These are phyloP conservation scores for Cryphonectria nitschkei DNA, from an alignment of 2,329 filamentous ascomycete genomes.

Conservation along the genomic window DNA sequence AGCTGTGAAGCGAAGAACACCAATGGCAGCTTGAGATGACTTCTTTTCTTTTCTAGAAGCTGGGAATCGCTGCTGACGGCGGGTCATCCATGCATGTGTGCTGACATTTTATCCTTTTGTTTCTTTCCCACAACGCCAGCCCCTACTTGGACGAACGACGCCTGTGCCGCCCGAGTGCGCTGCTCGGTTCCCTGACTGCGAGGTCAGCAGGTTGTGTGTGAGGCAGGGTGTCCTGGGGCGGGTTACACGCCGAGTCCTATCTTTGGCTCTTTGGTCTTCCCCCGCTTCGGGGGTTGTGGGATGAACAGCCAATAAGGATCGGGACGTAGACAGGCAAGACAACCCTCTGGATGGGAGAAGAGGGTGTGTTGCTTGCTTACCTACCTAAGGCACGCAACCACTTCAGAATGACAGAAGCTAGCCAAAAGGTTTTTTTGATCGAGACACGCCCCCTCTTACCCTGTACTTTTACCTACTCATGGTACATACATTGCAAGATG, in stretches of 20 bases:
- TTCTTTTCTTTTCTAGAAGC: neutral
- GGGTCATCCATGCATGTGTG: neutral
- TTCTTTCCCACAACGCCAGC: neutral
- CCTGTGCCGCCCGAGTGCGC: neutral
- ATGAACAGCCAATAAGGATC: neutral
- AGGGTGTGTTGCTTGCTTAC: neutral
- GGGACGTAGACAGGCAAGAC: neutral
- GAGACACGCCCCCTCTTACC: neutral
- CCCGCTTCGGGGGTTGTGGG: neutral
- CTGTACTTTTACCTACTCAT: neutral
- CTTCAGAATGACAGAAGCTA: neutral
- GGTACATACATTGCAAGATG: neutral
- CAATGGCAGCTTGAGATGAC: neutral
- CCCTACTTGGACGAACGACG: neutral
- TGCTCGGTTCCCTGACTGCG: neutral
- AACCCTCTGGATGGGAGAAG: neutral
- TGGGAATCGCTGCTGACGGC: neutral
- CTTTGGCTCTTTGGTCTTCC: neutral
- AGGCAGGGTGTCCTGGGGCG: neutral
- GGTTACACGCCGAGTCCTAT: conserved; percentile 8
- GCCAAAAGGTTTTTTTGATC: neutral
- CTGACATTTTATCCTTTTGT: neutral
- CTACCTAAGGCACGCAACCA: neutral
- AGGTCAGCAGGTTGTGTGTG: conserved; percentile 4
- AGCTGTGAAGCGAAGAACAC: neutral